Evolutionary conservation across 139 green algal species (phyloP).

Genomic region (Limnomonas spitsbergensis): DNA sequence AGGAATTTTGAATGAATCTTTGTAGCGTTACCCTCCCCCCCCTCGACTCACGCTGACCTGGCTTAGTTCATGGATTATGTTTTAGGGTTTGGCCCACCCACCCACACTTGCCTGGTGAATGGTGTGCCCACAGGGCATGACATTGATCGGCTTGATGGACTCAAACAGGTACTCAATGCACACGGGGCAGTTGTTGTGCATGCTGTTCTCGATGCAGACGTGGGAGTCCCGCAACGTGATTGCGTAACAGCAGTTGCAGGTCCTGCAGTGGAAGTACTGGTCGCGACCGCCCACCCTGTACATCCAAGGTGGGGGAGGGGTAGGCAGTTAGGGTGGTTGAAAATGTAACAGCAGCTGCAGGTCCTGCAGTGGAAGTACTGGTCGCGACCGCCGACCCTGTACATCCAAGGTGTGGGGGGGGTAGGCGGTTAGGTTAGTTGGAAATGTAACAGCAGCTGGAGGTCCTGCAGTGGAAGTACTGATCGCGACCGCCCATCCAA

Average conservation of each 20-base stretch:
- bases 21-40: no score
- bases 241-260: conserved; percentile 89
- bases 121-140: conserved; percentile 90
- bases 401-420: no score
- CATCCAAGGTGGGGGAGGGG: no score
- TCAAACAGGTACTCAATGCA: conserved; percentile 94
- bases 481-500: conserved; percentile 77
- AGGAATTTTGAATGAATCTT: no score
- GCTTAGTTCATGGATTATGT: no score
- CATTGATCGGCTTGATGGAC: conserved; percentile 70
- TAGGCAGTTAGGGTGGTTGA: no score
- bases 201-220: conserved; percentile 85
- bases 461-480: conserved; percentile 91
- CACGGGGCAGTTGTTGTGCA: conserved; percentile 75
- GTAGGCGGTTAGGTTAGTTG: no score
- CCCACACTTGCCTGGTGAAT: conserved; percentile 11
- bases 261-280: conserved; percentile 93
- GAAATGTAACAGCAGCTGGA: conserved; percentile 89
- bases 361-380: conserved; percentile 93
- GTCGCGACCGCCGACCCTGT: conserved; percentile 78
- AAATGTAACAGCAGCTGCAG: conserved; percentile 88
- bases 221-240: conserved; percentile 66
- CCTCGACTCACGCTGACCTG: no score
- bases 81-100: no score
- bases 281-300: conserved; percentile 80